phyloP scores from a whole-genome alignment of 371 early-diverging fungal species.

The Mucor sp. region DNA sequence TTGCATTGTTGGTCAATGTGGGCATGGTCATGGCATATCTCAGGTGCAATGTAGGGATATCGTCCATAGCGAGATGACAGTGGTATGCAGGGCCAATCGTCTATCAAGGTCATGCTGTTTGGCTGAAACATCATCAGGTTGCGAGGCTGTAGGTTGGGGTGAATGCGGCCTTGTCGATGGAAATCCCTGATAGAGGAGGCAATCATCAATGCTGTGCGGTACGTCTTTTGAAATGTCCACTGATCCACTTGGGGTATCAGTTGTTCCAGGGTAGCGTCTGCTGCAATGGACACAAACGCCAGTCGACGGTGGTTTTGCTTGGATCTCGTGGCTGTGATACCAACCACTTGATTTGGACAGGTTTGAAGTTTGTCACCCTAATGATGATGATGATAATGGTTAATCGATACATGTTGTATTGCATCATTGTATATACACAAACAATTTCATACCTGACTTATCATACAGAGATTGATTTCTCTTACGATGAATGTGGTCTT shows the following conservation, averaged over 20 bases:
- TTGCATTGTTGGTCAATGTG: slow-evolving; percentile 27
- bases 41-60: slow-evolving; percentile 50
- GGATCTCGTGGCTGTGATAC: slow-evolving; percentile 20
- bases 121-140: slow-evolving; percentile 13
- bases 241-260: slow-evolving; percentile 27
- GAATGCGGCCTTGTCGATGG: slow-evolving; percentile 5
- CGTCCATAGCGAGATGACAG: slow-evolving; percentile 24
- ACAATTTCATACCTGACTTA: neutral
- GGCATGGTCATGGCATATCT: slow-evolving; percentile 10
- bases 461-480: slow-evolving; percentile 14
- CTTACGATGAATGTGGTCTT: neutral
- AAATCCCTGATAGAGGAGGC: slow-evolving; percentile 15
- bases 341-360: slow-evolving; percentile 12
- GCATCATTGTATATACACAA: neutral
- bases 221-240: slow-evolving; percentile 21
- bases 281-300: slow-evolving; percentile 15
- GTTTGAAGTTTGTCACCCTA: neutral
- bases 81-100: slow-evolving; percentile 7
- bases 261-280: slow-evolving; percentile 18
- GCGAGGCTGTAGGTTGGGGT: slow-evolving; percentile 22
- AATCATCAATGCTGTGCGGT: slow-evolving; percentile 6
- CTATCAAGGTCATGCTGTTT: neutral
- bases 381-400: neutral
- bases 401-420: neutral
- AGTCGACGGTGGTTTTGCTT: slow-evolving; percentile 6